Percentiles rank a stretch among this genome's conserved stretches.
phyloP scores from a whole-genome alignment of 257 asterid genomes.

The Solanum chmielewskii region DNA sequence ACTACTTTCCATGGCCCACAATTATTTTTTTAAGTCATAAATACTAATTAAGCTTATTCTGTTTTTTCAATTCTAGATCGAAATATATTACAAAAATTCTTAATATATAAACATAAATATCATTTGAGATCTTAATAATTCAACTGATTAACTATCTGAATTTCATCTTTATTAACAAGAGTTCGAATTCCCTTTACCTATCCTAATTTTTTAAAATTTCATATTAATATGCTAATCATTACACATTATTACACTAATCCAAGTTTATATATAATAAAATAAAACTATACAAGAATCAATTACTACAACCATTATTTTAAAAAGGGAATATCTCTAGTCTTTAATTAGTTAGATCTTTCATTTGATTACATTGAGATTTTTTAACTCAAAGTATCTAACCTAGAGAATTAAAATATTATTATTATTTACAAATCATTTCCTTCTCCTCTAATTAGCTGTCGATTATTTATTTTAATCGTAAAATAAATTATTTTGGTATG shows the following conservation, averaged over 20 bases:
- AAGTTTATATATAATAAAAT: not conserved
- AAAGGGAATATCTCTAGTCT: not conserved
- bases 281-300: not conserved
- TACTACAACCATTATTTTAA: not conserved
- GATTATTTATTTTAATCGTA: not conserved
- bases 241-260: not conserved
- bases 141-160: not conserved
- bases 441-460: not conserved
- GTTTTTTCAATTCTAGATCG: not conserved
- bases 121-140: not conserved
- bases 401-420: not conserved
- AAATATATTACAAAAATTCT: not conserved
- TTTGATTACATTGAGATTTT: not conserved
- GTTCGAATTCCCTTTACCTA: accelerated
- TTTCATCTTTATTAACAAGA: not conserved
- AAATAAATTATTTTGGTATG: not conserved
- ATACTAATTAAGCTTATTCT: not conserved
- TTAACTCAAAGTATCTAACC: not conserved
- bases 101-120: not conserved
- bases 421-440: not conserved
- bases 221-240: not conserved
- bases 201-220: not conserved
- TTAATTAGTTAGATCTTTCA: not conserved
- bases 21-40: not conserved
- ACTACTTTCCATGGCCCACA: not conserved